phyloP scores from a whole-genome alignment of 768 basidiomycete species.

The Dictyophora rubrovolvata region DNA sequence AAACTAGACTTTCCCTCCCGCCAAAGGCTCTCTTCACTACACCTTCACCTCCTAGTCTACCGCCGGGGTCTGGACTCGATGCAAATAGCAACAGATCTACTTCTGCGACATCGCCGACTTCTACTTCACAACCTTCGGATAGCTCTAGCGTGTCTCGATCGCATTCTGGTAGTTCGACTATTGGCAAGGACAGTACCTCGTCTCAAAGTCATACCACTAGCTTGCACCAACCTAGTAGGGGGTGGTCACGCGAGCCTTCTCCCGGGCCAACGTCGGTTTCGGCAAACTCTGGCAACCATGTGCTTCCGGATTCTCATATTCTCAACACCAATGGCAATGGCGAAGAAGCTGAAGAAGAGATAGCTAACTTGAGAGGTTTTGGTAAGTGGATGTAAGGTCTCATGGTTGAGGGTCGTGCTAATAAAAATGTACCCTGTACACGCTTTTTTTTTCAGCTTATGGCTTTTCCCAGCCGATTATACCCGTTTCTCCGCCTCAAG shows the following conservation, averaged over 20 bases:
- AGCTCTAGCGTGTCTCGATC: background rate
- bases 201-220: background rate
- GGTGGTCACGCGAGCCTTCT: background rate
- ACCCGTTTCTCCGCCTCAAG: slow-evolving; percentile 21
- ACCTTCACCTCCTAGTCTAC: background rate
- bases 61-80: no score
- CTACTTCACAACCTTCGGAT: background rate
- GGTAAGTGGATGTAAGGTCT: background rate
- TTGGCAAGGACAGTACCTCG: background rate
- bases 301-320: background rate
- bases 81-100: background rate
- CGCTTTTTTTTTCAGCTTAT: slow-evolving; percentile 36
- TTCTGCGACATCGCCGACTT: background rate
- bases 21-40: background rate
- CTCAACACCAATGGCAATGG: background rate
- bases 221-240: background rate
- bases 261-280: background rate
- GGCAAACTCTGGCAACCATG: background rate
- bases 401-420: background rate
- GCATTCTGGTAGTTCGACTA: background rate
- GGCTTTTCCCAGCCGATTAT: slow-evolving; percentile 56
- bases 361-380: background rate
- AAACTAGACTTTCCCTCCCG: background rate
- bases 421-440: background rate
- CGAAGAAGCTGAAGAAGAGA: background rate